Base-by-base conservation (phyloP, 2,329 filamentous ascomycete genomes). In the Ceratocystis papillata region DNA sequence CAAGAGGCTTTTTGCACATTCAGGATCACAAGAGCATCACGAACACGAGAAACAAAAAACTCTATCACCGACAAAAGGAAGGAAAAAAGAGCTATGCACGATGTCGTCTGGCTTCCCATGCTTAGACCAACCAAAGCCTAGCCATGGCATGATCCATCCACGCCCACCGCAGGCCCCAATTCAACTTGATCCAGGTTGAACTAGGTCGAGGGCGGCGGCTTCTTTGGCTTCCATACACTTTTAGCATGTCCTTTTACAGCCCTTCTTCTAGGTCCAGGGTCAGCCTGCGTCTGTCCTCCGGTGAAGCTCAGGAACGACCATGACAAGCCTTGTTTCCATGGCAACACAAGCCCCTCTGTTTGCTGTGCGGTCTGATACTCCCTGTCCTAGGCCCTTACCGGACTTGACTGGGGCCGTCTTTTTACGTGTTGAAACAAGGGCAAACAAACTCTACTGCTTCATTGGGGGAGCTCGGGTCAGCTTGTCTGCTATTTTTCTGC, bases 381-480 rank as follows among this genome's bases (percentile, higher is more conserved):
- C 62, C 65, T 67, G 62, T 60, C 45, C 33, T n/a, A 17, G 28
- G 48, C 48, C 62, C 53, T 64, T n/a, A 20, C 48, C 53, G 48
- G 65, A 46, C 64, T 64, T 46, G 61, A 63, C 44, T 48, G 61
- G 28, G 60, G 62, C 48, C 37, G 64, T 28, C 30, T 53, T 28
- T 62, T 62, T 48, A 67, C 33, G 62, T 64, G 65, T 62, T 67
- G 65, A 67, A 67, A 67, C 65, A 64, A 67, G 65, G 65, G 62
- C 64, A 62, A 60, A 50, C 59, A 62, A 44, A 57, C 30, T 55
- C 30, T 45, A 37, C 3, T 62, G 53, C 22, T 59, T 48, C 57
- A 45, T 62, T 37, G 33, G 46, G 44, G 57, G 64, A 66, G 59
- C 64, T 66, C 59, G 64, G 64, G 61, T 66, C 59, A 48, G 30